Percentiles rank a stretch among this genome's conserved stretches.
These are phyloP conservation scores for Fusarium algeriense DNA, from an alignment of 2,329 filamentous ascomycete species.

Conservation along the genomic window DNA sequence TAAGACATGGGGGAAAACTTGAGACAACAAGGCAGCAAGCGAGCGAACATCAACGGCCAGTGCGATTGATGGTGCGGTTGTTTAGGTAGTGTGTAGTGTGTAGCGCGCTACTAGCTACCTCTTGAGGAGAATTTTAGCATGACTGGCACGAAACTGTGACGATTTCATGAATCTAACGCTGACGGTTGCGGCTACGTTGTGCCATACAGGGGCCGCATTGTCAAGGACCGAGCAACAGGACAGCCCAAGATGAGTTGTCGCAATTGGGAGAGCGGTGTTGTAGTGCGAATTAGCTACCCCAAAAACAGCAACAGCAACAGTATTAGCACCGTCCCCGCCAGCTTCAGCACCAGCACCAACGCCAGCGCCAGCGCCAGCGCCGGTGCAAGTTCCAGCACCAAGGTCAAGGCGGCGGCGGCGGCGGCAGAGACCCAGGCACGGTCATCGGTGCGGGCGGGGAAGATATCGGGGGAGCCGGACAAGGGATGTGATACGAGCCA, in stretches of 20 bases:
- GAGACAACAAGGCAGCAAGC: constrained; percentile 39
- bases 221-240: constrained; percentile 75
- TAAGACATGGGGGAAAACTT: constrained; percentile 42
- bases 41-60: constrained; percentile 37
- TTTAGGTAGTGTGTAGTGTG: background rate
- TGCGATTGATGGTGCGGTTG: constrained; percentile 34
- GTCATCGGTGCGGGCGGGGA: constrained; percentile 35
- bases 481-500: constrained; percentile 37
- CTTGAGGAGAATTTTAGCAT: constrained; percentile 29
- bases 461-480: constrained; percentile 34
- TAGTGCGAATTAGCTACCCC: constrained; percentile 69
- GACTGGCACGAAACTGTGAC: constrained; percentile 37
- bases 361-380: constrained; percentile 8
- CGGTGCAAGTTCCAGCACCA: constrained; percentile 20
- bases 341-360: constrained; percentile 16
- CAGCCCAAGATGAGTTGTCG: constrained; percentile 82
- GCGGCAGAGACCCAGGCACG: constrained; percentile 38
- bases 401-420: constrained; percentile 37
- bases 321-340: constrained; percentile 15
- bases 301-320: constrained; percentile 21
- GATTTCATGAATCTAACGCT: constrained; percentile 43
- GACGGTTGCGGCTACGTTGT: constrained; percentile 35
- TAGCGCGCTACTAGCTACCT: constrained; percentile 35
- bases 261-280: constrained; percentile 96
- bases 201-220: constrained; percentile 76